Evolutionary conservation across 441 rosid genomes (phyloP).

Genomic region (Rhodomyrtus psidioides): DNA sequence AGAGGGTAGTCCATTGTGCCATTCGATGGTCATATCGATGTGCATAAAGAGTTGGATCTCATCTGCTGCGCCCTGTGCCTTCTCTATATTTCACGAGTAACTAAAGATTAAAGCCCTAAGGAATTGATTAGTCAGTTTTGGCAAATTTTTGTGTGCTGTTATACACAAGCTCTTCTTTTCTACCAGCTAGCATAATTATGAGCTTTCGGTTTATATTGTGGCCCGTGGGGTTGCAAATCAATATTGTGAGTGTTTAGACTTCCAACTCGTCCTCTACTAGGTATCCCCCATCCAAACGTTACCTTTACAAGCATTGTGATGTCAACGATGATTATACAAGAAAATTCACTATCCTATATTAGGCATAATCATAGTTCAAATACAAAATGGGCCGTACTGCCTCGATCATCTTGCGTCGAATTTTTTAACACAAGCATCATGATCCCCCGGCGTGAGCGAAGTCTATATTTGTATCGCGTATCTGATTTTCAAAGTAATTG

Average conservation of each 20-base stretch:
- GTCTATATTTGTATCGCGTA: background rate
- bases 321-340: background rate
- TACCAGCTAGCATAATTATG: no score
- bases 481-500: background rate
- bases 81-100: background rate
- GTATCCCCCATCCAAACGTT: background rate
- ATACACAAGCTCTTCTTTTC: background rate
- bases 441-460: background rate
- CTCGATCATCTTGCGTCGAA: background rate
- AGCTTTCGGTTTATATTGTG: fast-evolving
- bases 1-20: background rate
- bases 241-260: background rate
- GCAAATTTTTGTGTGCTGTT: background rate
- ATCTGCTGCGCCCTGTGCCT: background rate
- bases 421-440: background rate
- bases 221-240: background rate
- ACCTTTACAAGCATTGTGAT: background rate
- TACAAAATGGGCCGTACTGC: background rate
- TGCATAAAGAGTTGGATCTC: background rate
- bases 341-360: background rate
- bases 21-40: background rate
- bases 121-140: background rate
- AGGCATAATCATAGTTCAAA: background rate
- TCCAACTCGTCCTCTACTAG: background rate
- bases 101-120: background rate